phyloP scores from a whole-genome alignment of 306 rosid species.

The Medicago arabica region DNA sequence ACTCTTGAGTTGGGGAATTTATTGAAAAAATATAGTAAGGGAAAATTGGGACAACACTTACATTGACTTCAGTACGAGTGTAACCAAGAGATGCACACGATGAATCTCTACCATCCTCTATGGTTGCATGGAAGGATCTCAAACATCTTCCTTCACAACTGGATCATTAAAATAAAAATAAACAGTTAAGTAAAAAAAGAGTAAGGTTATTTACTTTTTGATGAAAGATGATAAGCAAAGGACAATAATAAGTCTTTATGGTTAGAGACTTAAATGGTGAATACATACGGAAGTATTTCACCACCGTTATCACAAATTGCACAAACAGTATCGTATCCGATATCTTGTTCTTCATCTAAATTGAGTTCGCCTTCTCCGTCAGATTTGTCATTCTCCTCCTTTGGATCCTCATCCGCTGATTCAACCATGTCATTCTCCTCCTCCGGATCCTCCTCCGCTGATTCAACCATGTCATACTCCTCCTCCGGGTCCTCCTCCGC shows the following conservation, averaged over 20 bases:
- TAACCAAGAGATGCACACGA: constrained; percentile 66
- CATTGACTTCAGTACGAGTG: constrained; percentile 47
- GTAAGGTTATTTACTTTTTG: constrained; percentile 21
- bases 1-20: constrained; percentile 25
- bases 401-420: constrained; percentile 38
- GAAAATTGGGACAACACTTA: constrained; percentile 35
- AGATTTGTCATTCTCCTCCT: constrained; percentile 39
- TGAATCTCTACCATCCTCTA: constrained; percentile 43
- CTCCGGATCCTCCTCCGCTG: constrained; percentile 17
- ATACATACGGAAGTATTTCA: constrained; percentile 64
- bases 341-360: constrained; percentile 30
- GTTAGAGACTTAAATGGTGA: constrained; percentile 19
- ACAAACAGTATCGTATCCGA: constrained; percentile 64
- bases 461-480: background rate
- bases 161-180: constrained; percentile 36
- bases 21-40: constrained; percentile 11
- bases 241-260: constrained; percentile 19
- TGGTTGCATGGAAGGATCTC: constrained; percentile 71
- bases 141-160: constrained; percentile 78
- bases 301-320: constrained; percentile 81
- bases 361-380: constrained; percentile 46
- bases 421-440: constrained; percentile 9
- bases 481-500: constrained; percentile 22
- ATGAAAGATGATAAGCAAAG: constrained; percentile 5
- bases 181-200: background rate